These are phyloP conservation scores for Kodamaea fukazawae DNA, from an alignment of 805 yeast genomes.

Conservation along the genomic window DNA sequence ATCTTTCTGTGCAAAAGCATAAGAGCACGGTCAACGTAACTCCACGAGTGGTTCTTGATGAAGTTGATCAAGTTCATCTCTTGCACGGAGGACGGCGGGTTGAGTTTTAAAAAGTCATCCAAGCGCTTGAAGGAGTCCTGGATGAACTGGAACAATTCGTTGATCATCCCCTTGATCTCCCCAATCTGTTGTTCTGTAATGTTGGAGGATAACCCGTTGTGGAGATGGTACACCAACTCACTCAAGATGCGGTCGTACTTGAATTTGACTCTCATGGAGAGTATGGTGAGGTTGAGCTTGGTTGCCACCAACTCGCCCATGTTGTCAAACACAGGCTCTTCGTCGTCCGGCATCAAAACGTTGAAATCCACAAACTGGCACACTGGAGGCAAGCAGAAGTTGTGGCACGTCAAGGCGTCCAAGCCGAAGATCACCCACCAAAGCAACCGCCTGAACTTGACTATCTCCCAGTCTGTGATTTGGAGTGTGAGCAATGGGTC, in stretches of 20 bases:
- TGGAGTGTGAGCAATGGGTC: slow-evolving; percentile 57
- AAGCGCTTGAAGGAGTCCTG: slow-evolving; percentile 46
- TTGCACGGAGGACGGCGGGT: slow-evolving; percentile 37
- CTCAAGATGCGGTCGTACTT: slow-evolving; percentile 50
- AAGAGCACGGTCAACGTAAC: slow-evolving; percentile 55
- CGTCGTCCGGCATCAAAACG: slow-evolving; percentile 53
- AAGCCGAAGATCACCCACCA: slow-evolving; percentile 68
- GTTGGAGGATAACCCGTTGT: slow-evolving; percentile 46
- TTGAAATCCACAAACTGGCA: slow-evolving; percentile 53
- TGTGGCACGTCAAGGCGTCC: slow-evolving; percentile 56
- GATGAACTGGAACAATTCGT: slow-evolving; percentile 49
- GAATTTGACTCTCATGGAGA: slow-evolving; percentile 54
- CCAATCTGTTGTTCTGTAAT: slow-evolving; percentile 42
- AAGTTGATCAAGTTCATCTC: slow-evolving; percentile 46
- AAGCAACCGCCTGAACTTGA: slow-evolving; percentile 53
- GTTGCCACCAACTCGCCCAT: slow-evolving; percentile 27
- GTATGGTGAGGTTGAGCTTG: slow-evolving; percentile 42
- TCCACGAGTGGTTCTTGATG: slow-evolving; percentile 47
- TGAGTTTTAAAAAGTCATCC: slow-evolving; percentile 29
- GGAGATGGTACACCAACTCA: slow-evolving; percentile 49
- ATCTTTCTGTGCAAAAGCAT: slow-evolving; percentile 44
- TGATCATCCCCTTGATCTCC: slow-evolving; percentile 46
- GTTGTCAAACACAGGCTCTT: slow-evolving; percentile 33
- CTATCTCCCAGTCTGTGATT: slow-evolving; percentile 45
- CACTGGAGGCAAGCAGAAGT: slow-evolving; percentile 53